Base-by-base conservation (phyloP, 2,329 filamentous ascomycete genomes). In the Xylaria sp. region DNA sequence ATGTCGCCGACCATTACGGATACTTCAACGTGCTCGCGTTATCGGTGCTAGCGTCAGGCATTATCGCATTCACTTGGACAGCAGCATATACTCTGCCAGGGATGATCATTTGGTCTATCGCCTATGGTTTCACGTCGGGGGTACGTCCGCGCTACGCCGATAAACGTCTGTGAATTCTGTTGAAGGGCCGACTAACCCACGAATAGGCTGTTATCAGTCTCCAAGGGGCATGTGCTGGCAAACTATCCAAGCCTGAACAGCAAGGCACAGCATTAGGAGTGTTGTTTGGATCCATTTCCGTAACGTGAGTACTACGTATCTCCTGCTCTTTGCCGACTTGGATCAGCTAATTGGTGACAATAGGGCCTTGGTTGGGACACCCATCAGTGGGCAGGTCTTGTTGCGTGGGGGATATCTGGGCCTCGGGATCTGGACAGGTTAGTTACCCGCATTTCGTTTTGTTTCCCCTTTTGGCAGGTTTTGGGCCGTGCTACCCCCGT, bases 121-220 rank as follows among this genome's bases (percentile, higher is more conserved):
- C 76, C 0, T 83, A 82, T 65, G 80, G 81, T 0, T 82, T 83
- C 60, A 71, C 74, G 0, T 82, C 79, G 2, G 80, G 80, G 0
- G 79, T 82, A 65, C 47, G 71, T 63, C 25, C 3, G n/a, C 35
- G 15, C 38, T 5, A 15, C 28, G 19, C 23, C 21, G n/a, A 37
- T 28, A 17, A 45, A n/a, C 19, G 9, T n/a, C 12, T 1, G 6
- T 23, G 31, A 11, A 19, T 3, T 38, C 37, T 17, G 6, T n/a
- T 49, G 19, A 4, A 23, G 35, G 14, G 11, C 28, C 23, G 19
- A 25, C 56, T 58, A 31, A 62, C 45, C 12, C 38, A 45, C 8
- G 54, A 45, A 31, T 23, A 83, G 79, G 79, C 77, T 0, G 79
- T 83, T 31, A 64, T 83, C 25, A 80, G 78, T 51, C 72, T 83